phyloP scores from a whole-genome alignment of 2,329 filamentous ascomycete genomes.

The Colletotrichum sp. region DNA sequence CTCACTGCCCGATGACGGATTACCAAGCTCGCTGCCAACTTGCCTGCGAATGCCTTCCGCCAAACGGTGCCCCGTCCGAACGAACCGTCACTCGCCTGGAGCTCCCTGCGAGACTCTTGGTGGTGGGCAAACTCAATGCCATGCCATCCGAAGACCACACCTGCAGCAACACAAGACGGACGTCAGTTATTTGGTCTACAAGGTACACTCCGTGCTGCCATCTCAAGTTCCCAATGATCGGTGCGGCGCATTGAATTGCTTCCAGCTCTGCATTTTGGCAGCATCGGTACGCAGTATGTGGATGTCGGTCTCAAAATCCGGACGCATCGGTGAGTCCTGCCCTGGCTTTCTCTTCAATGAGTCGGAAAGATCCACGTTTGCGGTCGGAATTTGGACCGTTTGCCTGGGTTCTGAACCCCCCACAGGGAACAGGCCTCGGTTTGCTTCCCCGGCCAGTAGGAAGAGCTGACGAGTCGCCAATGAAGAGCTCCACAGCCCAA shows the following conservation, averaged over 20 bases:
- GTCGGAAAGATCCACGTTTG: background rate
- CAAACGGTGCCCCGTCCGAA: background rate
- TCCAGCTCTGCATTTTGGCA: background rate
- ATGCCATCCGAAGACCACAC: background rate
- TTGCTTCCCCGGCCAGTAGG: constrained; percentile 8
- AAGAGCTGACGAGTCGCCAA: background rate
- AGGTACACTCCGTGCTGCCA: background rate
- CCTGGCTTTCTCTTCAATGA: background rate
- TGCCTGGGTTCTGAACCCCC: background rate
- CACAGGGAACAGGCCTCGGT: background rate
- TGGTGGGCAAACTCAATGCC: background rate
- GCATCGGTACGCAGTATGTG: background rate
- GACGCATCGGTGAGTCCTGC: background rate
- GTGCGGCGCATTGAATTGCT: background rate
- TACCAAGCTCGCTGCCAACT: background rate
- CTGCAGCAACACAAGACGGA: background rate
- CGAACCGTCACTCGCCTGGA: background rate
- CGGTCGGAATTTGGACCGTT: background rate
- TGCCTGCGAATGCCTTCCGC: background rate
- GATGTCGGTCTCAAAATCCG: background rate
- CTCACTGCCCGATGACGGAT: background rate
- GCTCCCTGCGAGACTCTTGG: background rate
- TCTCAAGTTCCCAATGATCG: background rate
- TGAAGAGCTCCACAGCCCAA: background rate
- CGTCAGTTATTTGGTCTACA: background rate